Base-by-base conservation (phyloP, 208 protist species). In the Crithidia sp. region DNA sequence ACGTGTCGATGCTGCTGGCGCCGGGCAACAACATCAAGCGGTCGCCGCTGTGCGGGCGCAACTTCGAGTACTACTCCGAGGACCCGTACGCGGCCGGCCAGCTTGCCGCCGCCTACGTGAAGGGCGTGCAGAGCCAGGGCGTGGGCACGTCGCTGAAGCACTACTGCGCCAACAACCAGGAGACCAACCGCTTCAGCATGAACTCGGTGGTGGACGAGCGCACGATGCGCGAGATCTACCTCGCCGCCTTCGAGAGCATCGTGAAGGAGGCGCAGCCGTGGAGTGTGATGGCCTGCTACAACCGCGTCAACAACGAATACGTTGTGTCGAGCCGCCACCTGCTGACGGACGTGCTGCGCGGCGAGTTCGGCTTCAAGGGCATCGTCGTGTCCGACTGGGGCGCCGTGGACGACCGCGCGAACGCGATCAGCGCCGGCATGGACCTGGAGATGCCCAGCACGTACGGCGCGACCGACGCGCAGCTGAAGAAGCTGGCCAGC, bases 51-150 rank as follows among this genome's bases (percentile, higher is more conserved):
- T 71, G 76, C 60, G 83, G 83, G 2, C 68, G 83, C 49, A 86
- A 86, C 61, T 85, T 80, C 57, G 83, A 88, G 75, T 83, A 82
- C 76, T 77, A 69, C 47, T 85, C 69, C 28, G 83, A 88, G 62
- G 80, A 85, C 50, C 80, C 83, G 36, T 63, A 62, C 41, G 47
- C 85, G 8, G 59, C 57, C 8, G 58, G 44, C 14, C 55, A 61
- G 52, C 36, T 86, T 2, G 72, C 57, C 16, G 39, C 44, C 2
- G 56, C 62, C 14, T 53, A 52, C 17, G 57, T 86, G 17, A n/a
- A 76, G 45, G 84, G 74, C 58, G 63, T 79, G 7, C 80, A 89
- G 69, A 53, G 8, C 14, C 3, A 79, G 16, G 76, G 70, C 40
- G 65, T 88, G 40, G 63, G 74, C 8, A 73, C 80, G n/a, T 74